These are phyloP conservation scores for Blastocystis sp. DNA, from an alignment of 352 stramenopile genomes.

Conservation along the genomic window DNA sequence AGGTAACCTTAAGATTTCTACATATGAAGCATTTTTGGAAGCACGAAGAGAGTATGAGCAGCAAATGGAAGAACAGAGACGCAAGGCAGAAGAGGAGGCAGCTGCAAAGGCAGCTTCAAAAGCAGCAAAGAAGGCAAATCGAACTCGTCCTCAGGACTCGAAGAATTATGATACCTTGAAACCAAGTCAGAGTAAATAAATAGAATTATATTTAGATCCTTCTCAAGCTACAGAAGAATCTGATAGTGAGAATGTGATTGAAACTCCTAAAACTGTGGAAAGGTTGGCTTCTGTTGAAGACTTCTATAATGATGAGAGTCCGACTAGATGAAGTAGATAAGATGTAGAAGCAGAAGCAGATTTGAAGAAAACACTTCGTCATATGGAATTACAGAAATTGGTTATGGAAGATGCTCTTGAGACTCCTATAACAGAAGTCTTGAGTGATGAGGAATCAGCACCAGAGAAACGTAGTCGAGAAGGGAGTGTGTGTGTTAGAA, in stretches of 20 bases:
- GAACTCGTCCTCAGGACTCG: not conserved
- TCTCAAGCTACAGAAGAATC: not conserved
- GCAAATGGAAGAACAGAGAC: slow-evolving; percentile 8
- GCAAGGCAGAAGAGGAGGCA: not conserved
- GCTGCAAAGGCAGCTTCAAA: not conserved
- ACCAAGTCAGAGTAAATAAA: not conserved
- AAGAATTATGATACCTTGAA: not conserved
- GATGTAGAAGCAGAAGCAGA: not conserved
- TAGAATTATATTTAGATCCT: not conserved
- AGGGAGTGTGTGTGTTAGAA: not conserved
- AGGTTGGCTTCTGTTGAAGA: not conserved
- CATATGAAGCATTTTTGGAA: slow-evolving; percentile 34
- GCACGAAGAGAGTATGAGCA: slow-evolving; percentile 14
- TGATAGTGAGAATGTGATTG: slow-evolving; percentile 46
- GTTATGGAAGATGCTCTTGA: not conserved
- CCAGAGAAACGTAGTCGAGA: not conserved
- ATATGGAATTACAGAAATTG: slow-evolving; percentile 36
- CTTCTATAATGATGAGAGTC: slow-evolving; percentile 59
- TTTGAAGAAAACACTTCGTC: not conserved
- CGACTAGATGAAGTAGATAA: not conserved
- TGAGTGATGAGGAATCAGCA: not conserved
- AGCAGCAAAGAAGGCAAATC: not conserved
- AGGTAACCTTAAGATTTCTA: not conserved
- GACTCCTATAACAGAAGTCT: not conserved
- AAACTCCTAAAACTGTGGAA: not conserved